Base-by-base conservation (phyloP, 1,284 basidiomycete species). In the Garcileccinum viscosum region DNA sequence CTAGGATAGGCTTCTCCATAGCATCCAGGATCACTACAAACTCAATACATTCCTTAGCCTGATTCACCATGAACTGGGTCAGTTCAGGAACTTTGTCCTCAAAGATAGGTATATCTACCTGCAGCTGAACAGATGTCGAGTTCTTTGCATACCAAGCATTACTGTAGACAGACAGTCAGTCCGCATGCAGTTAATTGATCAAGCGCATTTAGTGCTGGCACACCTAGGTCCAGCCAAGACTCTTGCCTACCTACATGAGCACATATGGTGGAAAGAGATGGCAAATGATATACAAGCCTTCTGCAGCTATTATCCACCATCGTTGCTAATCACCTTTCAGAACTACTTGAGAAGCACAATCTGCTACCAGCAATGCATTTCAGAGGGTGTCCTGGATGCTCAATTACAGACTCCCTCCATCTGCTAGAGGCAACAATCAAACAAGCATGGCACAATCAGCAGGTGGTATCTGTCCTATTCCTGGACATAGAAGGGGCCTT, bases 101-200 rank as follows among this genome's bases (percentile, higher is more conserved):
- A 8, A 60, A 0, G 50, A 82, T 32, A 75, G 75, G 1, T 42
- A 80, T 0, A 66, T 84, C 1, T 78, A 71, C 59, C 35, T 80
- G 11, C 1, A 5, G 14, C 9, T 2, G 61, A 42, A 22, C 15
- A 22, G 32, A 30, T 11, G 8, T 40, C 9, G 17, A 6, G 53
- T 32, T 14, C 12, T 56, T 12, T 32, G 32, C 17, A 56, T 56
- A 32, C 53, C 53, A 5, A 19, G 32, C 32, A 7, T 30, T 2
- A 32, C 32, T 12, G 17, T 56, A 9, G 17, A 56, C 19, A 17
- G 53, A 2, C 17, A 30, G 4, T 19, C 14, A 12, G 30, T 22
- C 7, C 12, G 53, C 2, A 30, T 32, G 12, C 30, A 22, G 4
- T 30, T 56, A 8, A 50, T 50, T 5, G 14, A 9, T 8, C 53